Evolutionary conservation across 495 filamentous ascomycete species (phyloP), one percentile per base, ranked within the genome.

Genomic region (Gamarada debralockiae): DNA sequence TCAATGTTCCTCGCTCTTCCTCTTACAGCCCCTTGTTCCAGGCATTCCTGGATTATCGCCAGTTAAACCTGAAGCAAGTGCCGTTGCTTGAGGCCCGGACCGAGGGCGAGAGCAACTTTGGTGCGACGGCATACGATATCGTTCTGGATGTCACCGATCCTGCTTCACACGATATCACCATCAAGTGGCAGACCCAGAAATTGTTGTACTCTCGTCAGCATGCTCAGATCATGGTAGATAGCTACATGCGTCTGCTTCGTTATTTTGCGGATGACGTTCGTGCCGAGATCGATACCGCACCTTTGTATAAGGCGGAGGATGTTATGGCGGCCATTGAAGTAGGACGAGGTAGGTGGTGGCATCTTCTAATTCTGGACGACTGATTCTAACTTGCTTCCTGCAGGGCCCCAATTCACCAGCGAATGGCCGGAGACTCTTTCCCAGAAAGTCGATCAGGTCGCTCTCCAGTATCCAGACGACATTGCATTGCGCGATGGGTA

Each of bases 61-160:
- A 55, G 17, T 57, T 12, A 74, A 17, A 20, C 78, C 23, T 68
- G 56, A 29, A 74, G 31, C 8, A 34, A n/a, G 79, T 24, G 74
- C 75, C 3, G 65, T 79, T 13, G 68, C 65, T 0, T 70, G 74
- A 15, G 22, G 2, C 36, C 42, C 40, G 48, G 13, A 46, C 36
- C 21, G 59, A 60, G 31, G 31, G 8, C 31, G 8, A 34, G 31
- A n/a, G 8, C 8, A 8, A 34, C n/a, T n/a, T n/a, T 34, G 31
- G 31, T 34, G 8, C 8, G 8, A 34, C 31, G n/a, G 31, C 8
- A n/a, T 42, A 42, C 8, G 39, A 42, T 20, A 42, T 42, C 18
- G 20, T 22, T 1, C 20, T 42, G 14, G 39, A 42, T 20, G 18
- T 42, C 3, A 14, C 18, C 3, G 39, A 34, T 34, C 8, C 8